Percentiles rank a stretch among this genome's conserved stretches.
Conservation (phyloP, 257 asterid species). For the Lantana camara region DNA sequence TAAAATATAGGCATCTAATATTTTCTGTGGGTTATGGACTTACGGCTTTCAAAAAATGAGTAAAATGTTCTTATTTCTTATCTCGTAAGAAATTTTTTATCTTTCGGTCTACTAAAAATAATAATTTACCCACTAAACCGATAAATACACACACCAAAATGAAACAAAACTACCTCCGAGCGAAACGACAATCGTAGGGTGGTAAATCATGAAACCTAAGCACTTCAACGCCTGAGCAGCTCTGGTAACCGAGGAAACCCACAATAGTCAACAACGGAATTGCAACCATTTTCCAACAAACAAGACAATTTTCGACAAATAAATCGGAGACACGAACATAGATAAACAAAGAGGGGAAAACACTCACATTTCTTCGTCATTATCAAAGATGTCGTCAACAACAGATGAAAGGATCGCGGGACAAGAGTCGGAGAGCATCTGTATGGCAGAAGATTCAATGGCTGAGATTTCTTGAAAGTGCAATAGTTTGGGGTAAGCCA, state of each 20-base stretch:
- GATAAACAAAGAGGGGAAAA: not conserved
- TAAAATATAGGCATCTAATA: not conserved
- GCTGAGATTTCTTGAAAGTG: conserved; percentile 56
- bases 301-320: not conserved
- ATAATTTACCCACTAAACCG: not conserved
- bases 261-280: conserved; percentile 8
- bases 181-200: conserved; percentile 55
- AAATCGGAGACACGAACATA: not conserved
- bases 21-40: not conserved
- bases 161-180: conserved; percentile 49
- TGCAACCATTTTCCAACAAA: conserved; percentile 6
- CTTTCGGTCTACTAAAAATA: not conserved
- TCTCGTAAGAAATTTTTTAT: not conserved
- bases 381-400: conserved; percentile 37
- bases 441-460: conserved; percentile 45
- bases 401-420: conserved; percentile 36
- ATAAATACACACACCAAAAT: not conserved
- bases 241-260: conserved; percentile 32
- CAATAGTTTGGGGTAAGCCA: conserved; percentile 57
- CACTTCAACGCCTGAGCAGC: conserved; percentile 86
- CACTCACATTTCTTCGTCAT: conserved; percentile 66
- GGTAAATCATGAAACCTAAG: conserved; percentile 86
- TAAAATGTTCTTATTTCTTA: not conserved
- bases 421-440: conserved; percentile 51
- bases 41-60: not conserved